Evolutionary conservation across 352 stramenopile species (phyloP).

Genomic region (Pythium aristosporum): DNA sequence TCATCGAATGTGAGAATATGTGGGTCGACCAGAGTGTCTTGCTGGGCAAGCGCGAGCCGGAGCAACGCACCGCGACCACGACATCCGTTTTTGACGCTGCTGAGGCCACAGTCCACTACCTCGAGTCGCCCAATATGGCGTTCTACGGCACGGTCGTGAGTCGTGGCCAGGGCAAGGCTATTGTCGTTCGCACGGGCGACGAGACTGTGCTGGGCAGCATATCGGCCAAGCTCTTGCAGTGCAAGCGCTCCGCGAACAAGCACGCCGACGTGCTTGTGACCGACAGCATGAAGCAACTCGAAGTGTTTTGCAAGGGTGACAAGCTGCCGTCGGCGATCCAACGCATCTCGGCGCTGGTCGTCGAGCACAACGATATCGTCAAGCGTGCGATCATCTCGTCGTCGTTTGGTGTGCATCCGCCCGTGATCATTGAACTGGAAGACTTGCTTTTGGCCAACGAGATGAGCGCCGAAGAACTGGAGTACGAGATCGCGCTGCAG

Average conservation of each 20-base stretch:
- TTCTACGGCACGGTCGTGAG: slow-evolving; percentile 52
- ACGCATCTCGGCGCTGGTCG: slow-evolving; percentile 43
- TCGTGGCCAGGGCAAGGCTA: slow-evolving; percentile 41
- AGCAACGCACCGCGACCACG: slow-evolving; percentile 30
- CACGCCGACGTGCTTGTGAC: slow-evolving; percentile 32
- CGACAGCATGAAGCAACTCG: slow-evolving; percentile 43
- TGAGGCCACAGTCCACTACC: slow-evolving; percentile 37
- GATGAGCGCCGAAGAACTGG: slow-evolving; percentile 38
- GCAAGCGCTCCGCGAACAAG: slow-evolving; percentile 25
- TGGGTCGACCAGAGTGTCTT: slow-evolving; percentile 45
- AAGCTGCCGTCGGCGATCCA: slow-evolving; percentile 35
- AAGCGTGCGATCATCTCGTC: slow-evolving; percentile 42
- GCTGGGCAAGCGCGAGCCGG: slow-evolving; percentile 24
- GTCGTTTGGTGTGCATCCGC: slow-evolving; percentile 44
- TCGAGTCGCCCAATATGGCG: slow-evolving; percentile 51
- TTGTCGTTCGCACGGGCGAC: slow-evolving; percentile 47
- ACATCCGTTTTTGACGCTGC: slow-evolving; percentile 51
- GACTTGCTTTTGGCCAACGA: slow-evolving; percentile 44
- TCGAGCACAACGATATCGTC: slow-evolving; percentile 45
- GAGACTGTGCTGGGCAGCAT: slow-evolving; percentile 48
- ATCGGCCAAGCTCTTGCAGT: slow-evolving; percentile 34
- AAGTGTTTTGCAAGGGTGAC: slow-evolving; percentile 43
- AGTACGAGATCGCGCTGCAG: slow-evolving; percentile 45
- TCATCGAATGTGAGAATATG: slow-evolving; percentile 50
- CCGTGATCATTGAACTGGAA: slow-evolving; percentile 46